Conservation (phyloP, 805 yeast species). For the Cyberlindnera bimundalis region DNA sequence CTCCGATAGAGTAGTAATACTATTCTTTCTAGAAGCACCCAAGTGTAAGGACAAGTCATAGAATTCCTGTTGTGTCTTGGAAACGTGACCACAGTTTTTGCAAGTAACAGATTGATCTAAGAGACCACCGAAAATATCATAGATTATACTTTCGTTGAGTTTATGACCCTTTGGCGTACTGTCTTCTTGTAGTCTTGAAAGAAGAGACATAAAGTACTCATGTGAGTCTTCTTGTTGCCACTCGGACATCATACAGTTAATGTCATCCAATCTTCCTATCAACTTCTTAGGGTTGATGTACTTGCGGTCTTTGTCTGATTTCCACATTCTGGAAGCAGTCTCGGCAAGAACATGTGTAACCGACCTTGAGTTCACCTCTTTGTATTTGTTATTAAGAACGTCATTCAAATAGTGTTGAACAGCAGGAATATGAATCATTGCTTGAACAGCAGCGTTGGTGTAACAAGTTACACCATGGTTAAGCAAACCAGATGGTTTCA, state of each 20-base stretch:
- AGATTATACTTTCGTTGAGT: conserved; percentile 73
- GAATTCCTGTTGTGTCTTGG: conserved; percentile 88
- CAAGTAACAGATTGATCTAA: conserved; percentile 84
- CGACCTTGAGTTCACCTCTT: conserved; percentile 47
- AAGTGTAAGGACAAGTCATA: conserved; percentile 87
- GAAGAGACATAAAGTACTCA: conserved; percentile 90
- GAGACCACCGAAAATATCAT: conserved; percentile 93
- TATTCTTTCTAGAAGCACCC: conserved; percentile 26
- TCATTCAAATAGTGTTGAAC: conserved; percentile 77
- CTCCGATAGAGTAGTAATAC: conserved; percentile 10
- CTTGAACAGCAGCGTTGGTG: conserved; percentile 92
- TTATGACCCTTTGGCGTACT: conserved; percentile 88
- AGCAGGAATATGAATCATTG: conserved; percentile 88
- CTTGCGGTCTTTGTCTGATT: conserved; percentile 31
- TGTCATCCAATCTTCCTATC: conserved; percentile 69
- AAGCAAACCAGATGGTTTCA: conserved; percentile 64
- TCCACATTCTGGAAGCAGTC: conserved; percentile 67
- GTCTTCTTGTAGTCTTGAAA: conserved; percentile 88
- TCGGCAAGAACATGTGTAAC: conserved; percentile 68
- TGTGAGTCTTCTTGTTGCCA: conserved; percentile 99
- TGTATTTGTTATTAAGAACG: conserved; percentile 52
- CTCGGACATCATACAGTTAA: conserved; percentile 93
- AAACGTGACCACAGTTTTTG: conserved; percentile 72
- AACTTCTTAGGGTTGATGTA: conserved; percentile 74
- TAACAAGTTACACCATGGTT: conserved; percentile 97